A percentile compares a stretch with the other conserved stretches of the same genome.
These are phyloP conservation scores for Penicillium occitanis DNA, from an alignment of 2,329 filamentous ascomycete species.

Conservation along the genomic window DNA sequence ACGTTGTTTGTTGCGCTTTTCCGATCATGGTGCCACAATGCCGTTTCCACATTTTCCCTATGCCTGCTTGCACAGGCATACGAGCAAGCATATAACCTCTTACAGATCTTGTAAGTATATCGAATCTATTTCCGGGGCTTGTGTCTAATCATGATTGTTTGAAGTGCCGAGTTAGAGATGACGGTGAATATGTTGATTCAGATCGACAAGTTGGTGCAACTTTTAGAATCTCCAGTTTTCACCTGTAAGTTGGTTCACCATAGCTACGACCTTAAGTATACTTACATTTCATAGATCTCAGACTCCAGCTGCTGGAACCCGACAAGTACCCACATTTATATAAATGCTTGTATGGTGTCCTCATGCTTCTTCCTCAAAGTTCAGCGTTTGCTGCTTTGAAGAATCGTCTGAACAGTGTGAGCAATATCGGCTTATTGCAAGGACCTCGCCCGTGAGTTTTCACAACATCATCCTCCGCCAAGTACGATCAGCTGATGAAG, in stretches of 20 bases:
- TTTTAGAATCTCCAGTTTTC: constrained; percentile 95
- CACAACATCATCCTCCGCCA: too few relatives aligned
- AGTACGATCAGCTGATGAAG: background rate
- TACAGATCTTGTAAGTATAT: constrained; percentile 83
- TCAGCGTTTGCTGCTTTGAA: constrained; percentile 95
- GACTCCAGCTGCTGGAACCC: constrained; percentile 90
- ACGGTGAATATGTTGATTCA: constrained; percentile 98
- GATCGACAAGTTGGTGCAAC: constrained; percentile 95
- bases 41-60: constrained; percentile 93
- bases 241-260: constrained; percentile 67
- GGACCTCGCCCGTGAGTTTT: constrained; percentile 71
- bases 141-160: constrained; percentile 28
- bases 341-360: constrained; percentile 92
- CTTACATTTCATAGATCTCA: constrained; percentile 64
- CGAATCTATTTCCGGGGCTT: background rate
- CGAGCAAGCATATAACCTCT: constrained; percentile 92
- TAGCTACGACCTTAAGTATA: constrained; percentile 22
- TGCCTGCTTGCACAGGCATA: constrained; percentile 96
- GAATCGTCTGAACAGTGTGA: constrained; percentile 94
- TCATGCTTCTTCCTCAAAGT: constrained; percentile 98
- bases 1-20: constrained; percentile 93
- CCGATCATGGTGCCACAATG: constrained; percentile 97
- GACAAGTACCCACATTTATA: constrained; percentile 94
- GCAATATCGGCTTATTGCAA: constrained; percentile 93
- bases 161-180: constrained; percentile 92